These are phyloP conservation scores for Emydomyces testavorans DNA, from an alignment of 2,329 filamentous ascomycete genomes.

Conservation along the genomic window DNA sequence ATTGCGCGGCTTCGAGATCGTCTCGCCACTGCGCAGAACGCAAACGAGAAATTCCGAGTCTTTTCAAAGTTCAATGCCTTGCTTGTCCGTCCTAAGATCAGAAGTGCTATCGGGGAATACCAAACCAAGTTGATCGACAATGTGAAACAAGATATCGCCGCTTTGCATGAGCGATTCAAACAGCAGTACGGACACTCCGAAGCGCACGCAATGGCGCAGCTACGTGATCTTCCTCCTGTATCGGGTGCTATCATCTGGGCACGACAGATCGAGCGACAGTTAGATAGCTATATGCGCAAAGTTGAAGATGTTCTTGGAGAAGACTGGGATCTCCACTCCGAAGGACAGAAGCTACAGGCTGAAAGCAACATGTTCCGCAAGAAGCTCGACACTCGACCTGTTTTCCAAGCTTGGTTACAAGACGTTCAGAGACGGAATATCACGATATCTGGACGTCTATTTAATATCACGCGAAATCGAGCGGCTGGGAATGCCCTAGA, in stretches of 20 bases:
- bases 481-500: constrained; percentile 84
- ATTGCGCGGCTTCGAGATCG: constrained; percentile 88
- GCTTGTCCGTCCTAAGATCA: constrained; percentile 97
- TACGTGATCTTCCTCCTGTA: constrained; percentile 88
- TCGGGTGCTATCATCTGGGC: constrained; percentile 97
- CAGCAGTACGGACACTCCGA: constrained; percentile 98
- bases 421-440: constrained; percentile 83
- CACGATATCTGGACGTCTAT: constrained; percentile 81
- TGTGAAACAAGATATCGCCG: constrained; percentile 89
- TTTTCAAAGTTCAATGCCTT: constrained; percentile 99
- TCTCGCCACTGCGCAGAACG: constrained; percentile 87
- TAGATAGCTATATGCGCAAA: constrained; percentile 95
- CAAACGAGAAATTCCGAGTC: constrained; percentile 99
- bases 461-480: constrained; percentile 76
- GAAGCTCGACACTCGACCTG: constrained; percentile 85
- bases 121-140: constrained; percentile 97
- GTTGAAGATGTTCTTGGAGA: constrained; percentile 95
- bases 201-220: constrained; percentile 93
- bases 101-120: constrained; percentile 93
- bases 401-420: constrained; percentile 90
- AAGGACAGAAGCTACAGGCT: constrained; percentile 83
- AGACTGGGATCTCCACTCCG: constrained; percentile 87
- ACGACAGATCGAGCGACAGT: constrained; percentile 88
- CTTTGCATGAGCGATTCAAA: constrained; percentile 93
- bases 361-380: constrained; percentile 91